Conservation (phyloP, 352 stramenopile genomes). For the Globisporangium spiculum region DNA sequence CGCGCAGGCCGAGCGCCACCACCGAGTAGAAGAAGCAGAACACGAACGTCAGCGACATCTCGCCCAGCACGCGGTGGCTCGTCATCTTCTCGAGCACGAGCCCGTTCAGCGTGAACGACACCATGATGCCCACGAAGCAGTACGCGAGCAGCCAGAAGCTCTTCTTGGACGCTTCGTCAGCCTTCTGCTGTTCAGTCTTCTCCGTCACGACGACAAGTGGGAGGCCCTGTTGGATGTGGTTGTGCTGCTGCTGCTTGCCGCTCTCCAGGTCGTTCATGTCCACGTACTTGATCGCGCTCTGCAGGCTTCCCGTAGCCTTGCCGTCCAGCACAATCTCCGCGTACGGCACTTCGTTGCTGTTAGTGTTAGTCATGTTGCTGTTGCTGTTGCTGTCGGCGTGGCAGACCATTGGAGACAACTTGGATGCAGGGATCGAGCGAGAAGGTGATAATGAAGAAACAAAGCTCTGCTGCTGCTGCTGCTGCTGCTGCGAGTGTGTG, state of each 20-base stretch:
- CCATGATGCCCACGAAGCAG: constrained; percentile 82
- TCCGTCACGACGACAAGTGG: constrained; percentile 9
- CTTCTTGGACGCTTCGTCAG: constrained; percentile 28
- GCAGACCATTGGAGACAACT: constrained; percentile 15
- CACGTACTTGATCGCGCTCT: constrained; percentile 30
- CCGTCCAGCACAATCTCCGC: constrained; percentile 58
- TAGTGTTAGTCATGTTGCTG: constrained; percentile 55
- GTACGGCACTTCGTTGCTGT: constrained; percentile 44
- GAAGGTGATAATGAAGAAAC: constrained; percentile 5
- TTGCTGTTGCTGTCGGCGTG: constrained; percentile 30
- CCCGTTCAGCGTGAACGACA: constrained; percentile 82
- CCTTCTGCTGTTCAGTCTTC: constrained; percentile 4
- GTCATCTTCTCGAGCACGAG: constrained; percentile 84
- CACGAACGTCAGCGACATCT: constrained; percentile 85
- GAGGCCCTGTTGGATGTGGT: constrained; percentile 4
- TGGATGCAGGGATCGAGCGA: background rate
- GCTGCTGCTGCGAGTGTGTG: no score
- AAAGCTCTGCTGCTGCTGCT: background rate
- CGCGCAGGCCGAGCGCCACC: constrained; percentile 58
- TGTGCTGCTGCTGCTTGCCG: constrained; percentile 16
- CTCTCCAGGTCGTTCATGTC: constrained; percentile 31
- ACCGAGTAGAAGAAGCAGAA: constrained; percentile 76
- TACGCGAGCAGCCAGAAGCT: constrained; percentile 61
- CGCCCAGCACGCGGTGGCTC: constrained; percentile 72
- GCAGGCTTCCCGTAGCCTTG: constrained; percentile 17